phyloP scores from a whole-genome alignment of 208 protist genomes.

The Leishmania turanica region DNA sequence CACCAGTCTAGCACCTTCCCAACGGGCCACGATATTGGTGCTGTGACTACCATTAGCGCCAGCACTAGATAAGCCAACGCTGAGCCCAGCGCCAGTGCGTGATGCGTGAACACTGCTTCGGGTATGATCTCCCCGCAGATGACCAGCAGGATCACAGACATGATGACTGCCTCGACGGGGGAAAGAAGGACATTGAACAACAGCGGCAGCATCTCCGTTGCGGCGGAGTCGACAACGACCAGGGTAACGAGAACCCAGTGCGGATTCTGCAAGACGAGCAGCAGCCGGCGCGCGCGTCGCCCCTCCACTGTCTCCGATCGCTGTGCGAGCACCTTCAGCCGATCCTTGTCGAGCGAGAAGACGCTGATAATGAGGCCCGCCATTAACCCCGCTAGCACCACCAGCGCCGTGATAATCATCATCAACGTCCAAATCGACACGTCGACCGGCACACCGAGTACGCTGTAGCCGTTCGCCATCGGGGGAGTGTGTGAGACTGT shows the following conservation, averaged over 20 bases:
- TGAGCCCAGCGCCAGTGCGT: slow-evolving; percentile 52
- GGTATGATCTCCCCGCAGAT: slow-evolving; percentile 82
- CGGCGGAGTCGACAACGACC: slow-evolving; percentile 54
- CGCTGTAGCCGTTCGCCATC: slow-evolving; percentile 30
- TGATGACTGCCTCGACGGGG: slow-evolving; percentile 45
- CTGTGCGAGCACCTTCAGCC: slow-evolving; percentile 39
- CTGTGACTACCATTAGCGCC: slow-evolving; percentile 58
- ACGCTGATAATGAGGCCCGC: slow-evolving; percentile 71
- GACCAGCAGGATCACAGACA: slow-evolving; percentile 64
- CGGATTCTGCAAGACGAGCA: slow-evolving; percentile 55
- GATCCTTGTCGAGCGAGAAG: slow-evolving; percentile 69
- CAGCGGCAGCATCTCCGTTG: slow-evolving; percentile 74
- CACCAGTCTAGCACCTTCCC: slow-evolving; percentile 66
- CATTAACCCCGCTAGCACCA: slow-evolving; percentile 54
- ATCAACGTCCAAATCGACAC: slow-evolving; percentile 38
- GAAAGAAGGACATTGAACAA: slow-evolving; percentile 65
- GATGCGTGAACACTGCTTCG: slow-evolving; percentile 69
- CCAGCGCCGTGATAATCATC: slow-evolving; percentile 42
- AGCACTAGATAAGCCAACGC: slow-evolving; percentile 51
- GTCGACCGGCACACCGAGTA: slow-evolving; percentile 52
- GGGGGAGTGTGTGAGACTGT: neutral
- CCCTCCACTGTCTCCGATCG: slow-evolving; percentile 46
- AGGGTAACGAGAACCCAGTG: slow-evolving; percentile 80
- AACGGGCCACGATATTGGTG: slow-evolving; percentile 72
- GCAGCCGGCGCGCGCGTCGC: slow-evolving; percentile 37